Evolutionary conservation across 2,329 filamentous ascomycete species (phyloP).

Genomic region (Pseudogymnoascus sp.): DNA sequence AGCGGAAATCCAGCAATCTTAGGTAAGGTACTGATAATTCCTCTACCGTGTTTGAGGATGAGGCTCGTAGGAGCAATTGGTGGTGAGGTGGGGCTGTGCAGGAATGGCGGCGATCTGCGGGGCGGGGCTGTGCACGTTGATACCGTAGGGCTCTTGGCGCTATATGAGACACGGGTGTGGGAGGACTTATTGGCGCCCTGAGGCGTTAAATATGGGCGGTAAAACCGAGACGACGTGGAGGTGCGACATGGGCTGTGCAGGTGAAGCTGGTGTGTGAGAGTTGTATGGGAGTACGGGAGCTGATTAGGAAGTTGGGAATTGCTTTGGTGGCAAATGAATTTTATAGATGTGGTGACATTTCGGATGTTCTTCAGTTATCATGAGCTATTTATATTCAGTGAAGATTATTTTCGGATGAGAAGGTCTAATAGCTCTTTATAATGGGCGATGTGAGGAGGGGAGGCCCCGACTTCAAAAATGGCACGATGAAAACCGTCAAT

Average conservation of each 20-base stretch:
- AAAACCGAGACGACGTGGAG: background rate
- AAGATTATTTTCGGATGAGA: background rate
- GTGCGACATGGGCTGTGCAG: background rate
- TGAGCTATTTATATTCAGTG: background rate
- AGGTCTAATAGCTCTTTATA: background rate
- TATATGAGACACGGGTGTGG: background rate
- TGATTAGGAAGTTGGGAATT: background rate
- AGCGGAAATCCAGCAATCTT: background rate
- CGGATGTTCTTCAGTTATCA: background rate
- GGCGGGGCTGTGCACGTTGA: background rate
- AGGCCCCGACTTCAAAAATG: background rate
- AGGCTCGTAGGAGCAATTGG: background rate
- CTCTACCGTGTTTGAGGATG: background rate
- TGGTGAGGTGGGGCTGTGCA: slow-evolving; percentile 5
- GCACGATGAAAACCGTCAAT: background rate
- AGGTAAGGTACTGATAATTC: background rate
- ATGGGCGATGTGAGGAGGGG: background rate
- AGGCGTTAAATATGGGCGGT: background rate
- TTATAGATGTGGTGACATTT: background rate
- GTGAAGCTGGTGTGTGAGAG: background rate
- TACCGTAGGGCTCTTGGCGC: background rate
- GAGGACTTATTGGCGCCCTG: background rate
- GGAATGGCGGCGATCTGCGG: background rate
- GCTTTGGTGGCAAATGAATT: background rate
- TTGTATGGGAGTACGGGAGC: background rate